Evolutionary conservation across 768 basidiomycete genomes (phyloP).

Genomic region (Dioszegia hungarica): DNA sequence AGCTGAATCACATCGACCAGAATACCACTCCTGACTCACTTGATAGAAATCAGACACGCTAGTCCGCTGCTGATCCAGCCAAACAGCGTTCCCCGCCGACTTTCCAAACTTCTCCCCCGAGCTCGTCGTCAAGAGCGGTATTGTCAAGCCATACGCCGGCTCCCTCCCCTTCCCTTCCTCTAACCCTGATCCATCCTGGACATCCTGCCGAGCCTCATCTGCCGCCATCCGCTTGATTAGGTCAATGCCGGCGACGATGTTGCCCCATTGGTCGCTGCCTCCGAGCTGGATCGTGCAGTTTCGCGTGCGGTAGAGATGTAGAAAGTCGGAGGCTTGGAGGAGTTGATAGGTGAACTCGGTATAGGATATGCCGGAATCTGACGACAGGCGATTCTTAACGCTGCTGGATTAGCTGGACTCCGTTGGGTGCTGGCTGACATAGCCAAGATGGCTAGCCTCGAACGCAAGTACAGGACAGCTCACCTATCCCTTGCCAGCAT

Average conservation of each 20-base stretch:
- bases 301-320: slow-evolving; percentile 60
- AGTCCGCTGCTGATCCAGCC: slow-evolving; percentile 74
- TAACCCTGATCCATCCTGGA: neutral
- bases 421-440: too few relatives aligned
- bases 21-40: slow-evolving; percentile 51
- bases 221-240: slow-evolving; percentile 62
- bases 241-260: slow-evolving; percentile 88
- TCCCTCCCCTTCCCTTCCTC: neutral
- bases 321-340: slow-evolving; percentile 93
- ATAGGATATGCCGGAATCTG: slow-evolving; percentile 86
- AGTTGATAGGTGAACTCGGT: slow-evolving; percentile 98
- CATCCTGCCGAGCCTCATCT: neutral
- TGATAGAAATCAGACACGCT: slow-evolving; percentile 93
- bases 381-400: slow-evolving; percentile 71
- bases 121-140: slow-evolving; percentile 85
- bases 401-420: slow-evolving; percentile 53
- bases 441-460: too few relatives aligned
- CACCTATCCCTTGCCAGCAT: slow-evolving; percentile 92
- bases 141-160: slow-evolving; percentile 76
- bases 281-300: slow-evolving; percentile 84
- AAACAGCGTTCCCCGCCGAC: slow-evolving; percentile 90
- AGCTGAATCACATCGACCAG: neutral
- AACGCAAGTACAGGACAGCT: slow-evolving; percentile 18
- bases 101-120: slow-evolving; percentile 95
- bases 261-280: slow-evolving; percentile 98